Base-by-base conservation (phyloP, 2,329 filamentous ascomycete species). In the Colletotrichum scovillei region DNA sequence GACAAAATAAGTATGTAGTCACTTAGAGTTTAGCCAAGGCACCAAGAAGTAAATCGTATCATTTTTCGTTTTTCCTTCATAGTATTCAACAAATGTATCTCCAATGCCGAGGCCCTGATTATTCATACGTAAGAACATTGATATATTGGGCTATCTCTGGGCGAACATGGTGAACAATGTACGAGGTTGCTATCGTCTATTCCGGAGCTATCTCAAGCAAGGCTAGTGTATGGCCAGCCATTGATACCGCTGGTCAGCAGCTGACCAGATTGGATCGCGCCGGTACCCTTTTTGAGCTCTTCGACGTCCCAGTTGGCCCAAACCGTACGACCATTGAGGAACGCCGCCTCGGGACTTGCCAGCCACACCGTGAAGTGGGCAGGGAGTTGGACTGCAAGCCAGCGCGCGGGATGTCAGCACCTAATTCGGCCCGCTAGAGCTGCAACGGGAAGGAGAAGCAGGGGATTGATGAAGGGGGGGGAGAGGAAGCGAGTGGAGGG, bases 301-400 rank as follows among this genome's bases (percentile, higher is more conserved):
- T 86, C 81, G 0, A 88, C 82, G 76, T 89, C 88, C 87, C 86
- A 89, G 26, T 86, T 85, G 12, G 83, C 81, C 84, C 85, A 88
- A 0, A 88, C 76, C 26, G 85, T 84, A 59, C 84, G 85, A 3
- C 83, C 81, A 53, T 82, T 85, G 30, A 89, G 76, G 73, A 89
- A 88, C 6, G 74, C 76, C 0, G 87, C 86, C 74, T 89, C 85
- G 1, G 82, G 75, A 30, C 81, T 84, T 0, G 83, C 80, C 30
- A 84, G 77, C 86, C 86, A 88, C 6, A 87, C 80, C 3, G 78
- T 72, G 75, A 88, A 88, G 69, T 83, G 78, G 0, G 78, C 84
- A 1, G 84, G 78, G 11, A 87, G 81, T 49, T 78, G 76, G 4
- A 80, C 82, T 71, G 78, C 67, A 49, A 49, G 2, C 19, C 42